These are phyloP conservation scores for Moelleriella libera DNA, from an alignment of 2,329 filamentous ascomycete species.

Conservation along the genomic window DNA sequence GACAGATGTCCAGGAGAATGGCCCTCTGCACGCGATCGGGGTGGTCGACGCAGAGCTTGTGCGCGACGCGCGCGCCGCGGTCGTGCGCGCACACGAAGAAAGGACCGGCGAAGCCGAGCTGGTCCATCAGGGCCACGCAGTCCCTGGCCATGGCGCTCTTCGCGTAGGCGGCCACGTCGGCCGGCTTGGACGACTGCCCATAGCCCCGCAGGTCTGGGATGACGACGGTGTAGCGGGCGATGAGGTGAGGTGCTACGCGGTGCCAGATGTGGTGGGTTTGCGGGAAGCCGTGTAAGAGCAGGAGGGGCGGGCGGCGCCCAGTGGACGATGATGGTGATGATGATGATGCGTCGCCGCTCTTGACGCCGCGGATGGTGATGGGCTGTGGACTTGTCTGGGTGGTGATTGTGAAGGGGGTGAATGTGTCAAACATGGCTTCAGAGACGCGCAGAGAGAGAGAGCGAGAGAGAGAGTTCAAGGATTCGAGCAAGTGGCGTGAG, in stretches of 20 bases:
- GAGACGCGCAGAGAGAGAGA: no score
- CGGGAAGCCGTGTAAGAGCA: slow-evolving; percentile 38
- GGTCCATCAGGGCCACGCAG: slow-evolving; percentile 28
- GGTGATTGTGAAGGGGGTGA: slow-evolving; percentile 22
- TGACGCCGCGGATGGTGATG: slow-evolving; percentile 29
- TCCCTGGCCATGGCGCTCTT: slow-evolving; percentile 36
- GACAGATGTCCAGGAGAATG: slow-evolving; percentile 38
- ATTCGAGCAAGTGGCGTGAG: no score
- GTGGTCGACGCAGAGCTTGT: slow-evolving; percentile 36
- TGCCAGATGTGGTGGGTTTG: slow-evolving; percentile 40
- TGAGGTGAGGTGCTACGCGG: slow-evolving; percentile 21
- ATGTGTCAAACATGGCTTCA: slow-evolving; percentile 21
- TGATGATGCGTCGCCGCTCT: slow-evolving; percentile 7
- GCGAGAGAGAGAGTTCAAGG: no score
- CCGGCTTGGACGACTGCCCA: slow-evolving; percentile 32
- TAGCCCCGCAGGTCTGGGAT: slow-evolving; percentile 37
- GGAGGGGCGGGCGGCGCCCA: slow-evolving; percentile 21
- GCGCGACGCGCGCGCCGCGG: slow-evolving; percentile 39
- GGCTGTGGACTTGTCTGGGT: slow-evolving; percentile 16
- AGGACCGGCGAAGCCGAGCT: slow-evolving; percentile 16
- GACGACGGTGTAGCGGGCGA: slow-evolving; percentile 25
- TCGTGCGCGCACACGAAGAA: slow-evolving; percentile 42
- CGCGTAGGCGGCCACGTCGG: slow-evolving; percentile 19
- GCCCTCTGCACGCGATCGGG: slow-evolving; percentile 23
- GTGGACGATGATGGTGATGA: no score